Base-by-base conservation (phyloP, 768 basidiomycete genomes). In the Tremella yokohamensis region DNA sequence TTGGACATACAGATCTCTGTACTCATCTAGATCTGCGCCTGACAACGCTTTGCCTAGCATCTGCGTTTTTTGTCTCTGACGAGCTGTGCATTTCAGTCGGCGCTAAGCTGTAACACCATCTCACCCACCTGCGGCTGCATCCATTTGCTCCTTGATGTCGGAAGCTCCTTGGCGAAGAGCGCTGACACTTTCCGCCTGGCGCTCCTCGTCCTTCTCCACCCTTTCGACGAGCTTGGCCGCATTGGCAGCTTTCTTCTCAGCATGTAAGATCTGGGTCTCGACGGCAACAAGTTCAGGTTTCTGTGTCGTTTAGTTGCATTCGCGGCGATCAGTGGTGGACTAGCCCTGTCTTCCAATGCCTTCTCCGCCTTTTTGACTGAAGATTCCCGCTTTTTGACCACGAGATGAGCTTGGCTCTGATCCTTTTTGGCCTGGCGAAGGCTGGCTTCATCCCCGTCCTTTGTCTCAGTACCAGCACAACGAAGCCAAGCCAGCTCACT, bases 361-460 rank as follows among this genome's bases (percentile, higher is more conserved):
- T 93, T 97, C 77, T 97, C 93, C 0, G 87, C 87, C 75, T 87
- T 89, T 79, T 96, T 96, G 57, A 94, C 85, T 45, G 78, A 83
- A 77, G 86, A 87, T 77, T 99, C 92, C 64, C 87, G 85, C 78
- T 88, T 87, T 79, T 86, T 83, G 0, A 91, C 86, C 4, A 80
- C 78, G 8, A 85, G 82, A 16, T 89, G 82, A 7, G 86, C 85
- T 73, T 83, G 85, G 1, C 89, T 90, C 69, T 94, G 90, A 26
- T 86, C 85, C 42, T 86, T 82, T 20, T 90, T 83, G 0, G 88
- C 89, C 4, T 80, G 79, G 18, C 88, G 86, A 0, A 94, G 79
- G 7, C 81, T 85, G 60, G 84, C 79, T 63, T 97, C 88, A 49
- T 88, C 62, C 1, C 37, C 55, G 40, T 56, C 64, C 68, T 73